A percentile compares a stretch with the other conserved stretches of the same genome.
phyloP scores from a whole-genome alignment of 805 yeast species.

The Blastobotrys parvus region DNA sequence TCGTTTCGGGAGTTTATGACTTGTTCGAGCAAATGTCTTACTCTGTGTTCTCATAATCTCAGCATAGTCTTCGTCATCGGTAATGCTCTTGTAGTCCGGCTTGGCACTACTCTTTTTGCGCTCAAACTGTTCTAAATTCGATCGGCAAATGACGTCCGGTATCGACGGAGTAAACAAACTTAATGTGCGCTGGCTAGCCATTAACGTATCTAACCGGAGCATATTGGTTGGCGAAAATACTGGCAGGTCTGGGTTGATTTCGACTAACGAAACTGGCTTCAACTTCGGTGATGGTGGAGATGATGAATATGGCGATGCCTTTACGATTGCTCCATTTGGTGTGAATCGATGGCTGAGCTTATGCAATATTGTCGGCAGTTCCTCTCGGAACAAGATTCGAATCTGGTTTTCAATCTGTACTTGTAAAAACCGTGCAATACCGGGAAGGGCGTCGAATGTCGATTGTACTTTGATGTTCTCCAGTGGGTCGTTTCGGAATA shows the following conservation, averaged over 20 bases:
- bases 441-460: conserved; percentile 78
- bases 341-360: conserved; percentile 64
- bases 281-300: conserved; percentile 16
- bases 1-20: conserved; percentile 21
- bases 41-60: conserved; percentile 14
- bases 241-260: conserved; percentile 50
- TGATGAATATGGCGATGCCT: neutral
- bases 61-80: conserved; percentile 10
- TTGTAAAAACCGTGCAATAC: conserved; percentile 75
- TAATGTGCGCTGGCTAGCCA: conserved; percentile 71
- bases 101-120: conserved; percentile 22
- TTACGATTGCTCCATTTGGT: conserved; percentile 22
- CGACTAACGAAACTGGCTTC: conserved; percentile 39
- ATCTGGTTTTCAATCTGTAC: conserved; percentile 76
- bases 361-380: conserved; percentile 73
- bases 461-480: conserved; percentile 76
- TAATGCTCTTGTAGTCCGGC: conserved; percentile 9
- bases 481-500: conserved; percentile 81
- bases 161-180: conserved; percentile 57
- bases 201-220: conserved; percentile 57
- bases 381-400: conserved; percentile 72
- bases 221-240: conserved; percentile 58
- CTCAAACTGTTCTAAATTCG: conserved; percentile 33
- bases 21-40: conserved; percentile 10
- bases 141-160: conserved; percentile 50